Conservation (phyloP, 2,329 filamentous ascomycete species). For the Colletotrichum zoysiae region DNA sequence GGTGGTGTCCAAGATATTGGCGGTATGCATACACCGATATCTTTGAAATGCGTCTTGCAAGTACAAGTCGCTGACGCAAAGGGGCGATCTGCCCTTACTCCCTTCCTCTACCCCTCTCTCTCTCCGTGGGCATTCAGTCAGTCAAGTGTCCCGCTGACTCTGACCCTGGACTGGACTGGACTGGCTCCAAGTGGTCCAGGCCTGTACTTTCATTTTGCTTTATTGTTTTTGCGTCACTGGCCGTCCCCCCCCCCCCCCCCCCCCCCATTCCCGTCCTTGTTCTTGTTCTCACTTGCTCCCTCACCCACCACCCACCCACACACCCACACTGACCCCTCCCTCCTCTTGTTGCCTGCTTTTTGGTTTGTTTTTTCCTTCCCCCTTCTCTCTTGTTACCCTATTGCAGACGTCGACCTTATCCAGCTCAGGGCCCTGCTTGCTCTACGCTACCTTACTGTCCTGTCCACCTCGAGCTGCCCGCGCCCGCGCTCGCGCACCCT, state of each 20-base stretch:
- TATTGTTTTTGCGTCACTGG: background rate
- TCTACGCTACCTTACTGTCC: background rate
- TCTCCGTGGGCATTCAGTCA: background rate
- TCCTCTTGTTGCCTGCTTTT: constrained; percentile 26
- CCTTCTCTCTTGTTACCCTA: constrained; percentile 6
- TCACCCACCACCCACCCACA: background rate
- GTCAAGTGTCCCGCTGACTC: constrained; percentile 22
- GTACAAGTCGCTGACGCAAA: constrained; percentile 15
- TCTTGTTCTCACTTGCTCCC: constrained; percentile 3
- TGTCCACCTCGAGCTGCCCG: background rate
- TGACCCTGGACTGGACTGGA: constrained; percentile 11
- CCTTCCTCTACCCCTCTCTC: background rate
- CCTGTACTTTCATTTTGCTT: background rate
- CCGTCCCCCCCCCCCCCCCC: constrained; percentile 9
- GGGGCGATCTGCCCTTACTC: background rate
- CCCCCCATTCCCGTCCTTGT: constrained; percentile 1
- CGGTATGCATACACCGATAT: background rate
- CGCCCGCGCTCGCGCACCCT: background rate
- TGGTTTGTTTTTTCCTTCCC: background rate
- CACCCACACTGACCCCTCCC: constrained; percentile 24
- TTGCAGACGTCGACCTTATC: constrained; percentile 7
- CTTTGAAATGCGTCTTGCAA: constrained; percentile 8
- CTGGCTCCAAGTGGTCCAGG: constrained; percentile 35
- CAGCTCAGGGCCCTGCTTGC: constrained; percentile 2
- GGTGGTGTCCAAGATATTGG: constrained; percentile 1